phyloP scores from a whole-genome alignment of 139 green algal species.

The Chlamydomonas sphaeroides region DNA sequence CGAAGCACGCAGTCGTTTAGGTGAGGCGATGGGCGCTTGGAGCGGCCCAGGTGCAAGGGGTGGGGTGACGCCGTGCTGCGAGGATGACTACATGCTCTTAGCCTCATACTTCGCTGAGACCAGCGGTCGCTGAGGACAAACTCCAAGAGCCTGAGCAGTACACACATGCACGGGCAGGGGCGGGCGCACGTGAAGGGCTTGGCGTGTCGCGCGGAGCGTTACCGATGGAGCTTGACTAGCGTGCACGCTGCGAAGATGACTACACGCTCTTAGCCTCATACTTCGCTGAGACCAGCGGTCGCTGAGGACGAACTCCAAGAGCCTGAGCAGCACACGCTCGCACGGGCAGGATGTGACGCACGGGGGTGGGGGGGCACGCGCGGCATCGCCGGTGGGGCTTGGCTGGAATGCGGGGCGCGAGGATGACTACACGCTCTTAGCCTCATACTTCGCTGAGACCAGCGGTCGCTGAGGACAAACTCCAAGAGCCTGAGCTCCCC shows the following conservation, averaged over 20 bases:
- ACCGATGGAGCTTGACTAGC: too few species aligned
- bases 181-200: too few species aligned
- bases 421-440: not conserved
- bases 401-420: too few species aligned
- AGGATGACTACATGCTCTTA: slow-evolving; percentile 23
- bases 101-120: slow-evolving; percentile 47
- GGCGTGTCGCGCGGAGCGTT: too few species aligned
- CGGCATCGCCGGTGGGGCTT: too few species aligned
- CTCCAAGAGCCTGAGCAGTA: not conserved
- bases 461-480: slow-evolving; percentile 32
- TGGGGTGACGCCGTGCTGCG: not conserved
- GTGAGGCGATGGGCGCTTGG: slow-evolving; percentile 62
- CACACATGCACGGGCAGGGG: too few species aligned
- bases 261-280: not conserved
- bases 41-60: too few species aligned
- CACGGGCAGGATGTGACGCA: too few species aligned
- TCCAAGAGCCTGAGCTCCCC: slow-evolving; percentile 18
- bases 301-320: not conserved
- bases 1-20: slow-evolving; percentile 83
- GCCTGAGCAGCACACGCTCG: not conserved
- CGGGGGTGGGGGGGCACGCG: too few species aligned
- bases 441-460: slow-evolving; percentile 6
- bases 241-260: not conserved
- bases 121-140: not conserved
- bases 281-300: not conserved